These are phyloP conservation scores for Lasiosphaeris hirsuta DNA, from an alignment of 495 filamentous ascomycete species.

Conservation along the genomic window DNA sequence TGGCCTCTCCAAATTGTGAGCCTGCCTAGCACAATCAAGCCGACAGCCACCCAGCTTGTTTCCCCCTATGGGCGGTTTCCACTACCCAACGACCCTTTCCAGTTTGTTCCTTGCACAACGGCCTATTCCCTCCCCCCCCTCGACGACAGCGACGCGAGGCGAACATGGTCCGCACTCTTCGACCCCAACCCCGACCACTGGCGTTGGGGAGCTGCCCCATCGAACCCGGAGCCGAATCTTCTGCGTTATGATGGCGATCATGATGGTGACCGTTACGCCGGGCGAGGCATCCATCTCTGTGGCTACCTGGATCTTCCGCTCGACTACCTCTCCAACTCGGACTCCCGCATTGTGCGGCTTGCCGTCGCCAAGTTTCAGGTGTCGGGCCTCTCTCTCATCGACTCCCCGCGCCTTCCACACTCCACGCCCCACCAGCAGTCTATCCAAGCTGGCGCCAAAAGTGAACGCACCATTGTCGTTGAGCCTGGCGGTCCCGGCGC, in stretches of 20 bases:
- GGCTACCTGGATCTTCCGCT: constrained; percentile 46
- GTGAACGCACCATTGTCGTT: constrained; percentile 45
- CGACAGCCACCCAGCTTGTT: too few relatives aligned
- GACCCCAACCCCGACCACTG: constrained; percentile 41
- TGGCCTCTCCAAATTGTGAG: too few relatives aligned
- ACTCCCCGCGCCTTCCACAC: neutral
- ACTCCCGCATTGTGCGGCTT: constrained; percentile 40
- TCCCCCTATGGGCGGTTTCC: constrained; percentile 40
- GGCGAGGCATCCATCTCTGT: constrained; percentile 44
- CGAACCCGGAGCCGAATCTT: too few relatives aligned
- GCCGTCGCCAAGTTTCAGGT: constrained; percentile 47
- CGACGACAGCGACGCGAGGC: constrained; percentile 28
- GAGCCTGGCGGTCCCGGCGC: constrained; percentile 47
- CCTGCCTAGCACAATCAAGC: too few relatives aligned
- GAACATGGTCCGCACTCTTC: constrained; percentile 39
- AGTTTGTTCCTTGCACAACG: constrained; percentile 41
- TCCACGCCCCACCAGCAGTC: too few relatives aligned
- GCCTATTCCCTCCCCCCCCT: constrained; percentile 35
- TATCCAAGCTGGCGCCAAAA: constrained; percentile 36
- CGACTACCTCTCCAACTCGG: constrained; percentile 43
- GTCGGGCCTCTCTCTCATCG: constrained; percentile 34
- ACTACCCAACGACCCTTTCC: constrained; percentile 36
- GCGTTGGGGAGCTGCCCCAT: constrained; percentile 40
- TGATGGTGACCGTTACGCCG: constrained; percentile 28
- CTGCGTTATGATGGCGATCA: too few relatives aligned